A percentile compares a stretch with the other conserved stretches of the same genome.
Evolutionary conservation across 345 rosid genomes (phyloP).

Genomic region (Cardiospermum halicacabum): DNA sequence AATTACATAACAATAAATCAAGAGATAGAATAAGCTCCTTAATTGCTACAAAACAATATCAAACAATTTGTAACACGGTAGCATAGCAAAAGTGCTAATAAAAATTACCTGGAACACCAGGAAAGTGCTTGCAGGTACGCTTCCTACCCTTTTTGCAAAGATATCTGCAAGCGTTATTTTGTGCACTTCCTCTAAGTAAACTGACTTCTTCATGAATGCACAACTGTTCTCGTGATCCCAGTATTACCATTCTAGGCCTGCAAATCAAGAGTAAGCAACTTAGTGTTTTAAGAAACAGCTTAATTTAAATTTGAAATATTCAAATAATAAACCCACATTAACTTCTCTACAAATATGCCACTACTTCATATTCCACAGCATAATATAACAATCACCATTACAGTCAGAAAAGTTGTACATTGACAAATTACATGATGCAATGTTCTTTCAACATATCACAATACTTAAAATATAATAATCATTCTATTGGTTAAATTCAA

Average conservation of each 20-base stretch:
- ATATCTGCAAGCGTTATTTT: slow-evolving; percentile 71
- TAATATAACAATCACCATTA: neutral
- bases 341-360: neutral
- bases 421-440: neutral
- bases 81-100: neutral
- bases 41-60: neutral
- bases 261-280: slow-evolving; percentile 16
- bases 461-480: neutral
- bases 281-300: neutral
- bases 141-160: slow-evolving; percentile 59
- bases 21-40: neutral
- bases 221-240: slow-evolving; percentile 91
- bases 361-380: neutral
- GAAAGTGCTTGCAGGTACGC: slow-evolving; percentile 50
- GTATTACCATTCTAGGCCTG: slow-evolving; percentile 94
- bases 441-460: neutral
- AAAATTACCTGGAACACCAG: slow-evolving; percentile 43
- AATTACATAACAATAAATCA: neutral
- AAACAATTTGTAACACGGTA: no score
- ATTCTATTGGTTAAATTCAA: neutral
- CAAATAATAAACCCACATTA: neutral
- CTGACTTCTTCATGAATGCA: slow-evolving; percentile 87
- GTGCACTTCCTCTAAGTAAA: slow-evolving; percentile 80
- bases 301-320: neutral
- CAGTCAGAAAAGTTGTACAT: neutral